Percentiles rank a stretch among this genome's conserved stretches.
These are phyloP conservation scores for Crithidia brevicula DNA, from an alignment of 208 protist genomes.

Conservation along the genomic window DNA sequence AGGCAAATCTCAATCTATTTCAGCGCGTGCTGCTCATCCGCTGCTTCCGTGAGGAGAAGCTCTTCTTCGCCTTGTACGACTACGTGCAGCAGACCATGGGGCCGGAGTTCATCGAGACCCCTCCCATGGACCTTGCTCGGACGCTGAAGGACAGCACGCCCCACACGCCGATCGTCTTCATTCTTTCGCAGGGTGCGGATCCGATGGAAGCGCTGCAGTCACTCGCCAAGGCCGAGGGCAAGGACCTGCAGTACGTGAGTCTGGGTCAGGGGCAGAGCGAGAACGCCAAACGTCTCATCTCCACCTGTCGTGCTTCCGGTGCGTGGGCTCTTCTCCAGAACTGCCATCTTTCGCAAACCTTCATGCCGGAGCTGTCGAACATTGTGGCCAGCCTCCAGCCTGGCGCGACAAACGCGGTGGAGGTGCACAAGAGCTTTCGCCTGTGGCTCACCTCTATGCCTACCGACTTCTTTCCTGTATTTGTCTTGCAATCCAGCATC, in stretches of 20 bases:
- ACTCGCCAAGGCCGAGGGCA: slow-evolving; percentile 86
- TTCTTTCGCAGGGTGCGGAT: slow-evolving; percentile 97
- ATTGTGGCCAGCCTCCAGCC: slow-evolving; percentile 88
- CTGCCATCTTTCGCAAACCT: slow-evolving; percentile 96
- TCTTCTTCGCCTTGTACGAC: slow-evolving; percentile 90
- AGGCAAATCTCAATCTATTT: slow-evolving; percentile 75
- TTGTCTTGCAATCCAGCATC: slow-evolving; percentile 97
- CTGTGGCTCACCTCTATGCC: slow-evolving; percentile 99
- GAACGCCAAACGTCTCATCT: slow-evolving; percentile 95
- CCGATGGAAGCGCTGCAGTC: slow-evolving; percentile 93
- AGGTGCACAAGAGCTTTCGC: slow-evolving; percentile 92
- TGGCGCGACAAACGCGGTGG: slow-evolving; percentile 21
- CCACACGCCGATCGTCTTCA: slow-evolving; percentile 96
- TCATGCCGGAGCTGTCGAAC: slow-evolving; percentile 96
- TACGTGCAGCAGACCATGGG: slow-evolving; percentile 94
- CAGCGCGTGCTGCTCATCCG: slow-evolving; percentile 95
- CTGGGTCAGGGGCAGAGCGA: slow-evolving; percentile 97
- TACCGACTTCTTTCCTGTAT: slow-evolving; percentile 96
- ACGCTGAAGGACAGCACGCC: slow-evolving; percentile 88
- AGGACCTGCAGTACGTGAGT: slow-evolving; percentile 91
- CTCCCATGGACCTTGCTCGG: slow-evolving; percentile 91
- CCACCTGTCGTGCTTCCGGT: slow-evolving; percentile 85
- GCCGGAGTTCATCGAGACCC: slow-evolving; percentile 93
- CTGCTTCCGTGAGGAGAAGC: slow-evolving; percentile 95
- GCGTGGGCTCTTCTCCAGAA: slow-evolving; percentile 98